Evolutionary conservation across 495 filamentous ascomycete genomes (phyloP).

Genomic region (Aspergillus cristatus): DNA sequence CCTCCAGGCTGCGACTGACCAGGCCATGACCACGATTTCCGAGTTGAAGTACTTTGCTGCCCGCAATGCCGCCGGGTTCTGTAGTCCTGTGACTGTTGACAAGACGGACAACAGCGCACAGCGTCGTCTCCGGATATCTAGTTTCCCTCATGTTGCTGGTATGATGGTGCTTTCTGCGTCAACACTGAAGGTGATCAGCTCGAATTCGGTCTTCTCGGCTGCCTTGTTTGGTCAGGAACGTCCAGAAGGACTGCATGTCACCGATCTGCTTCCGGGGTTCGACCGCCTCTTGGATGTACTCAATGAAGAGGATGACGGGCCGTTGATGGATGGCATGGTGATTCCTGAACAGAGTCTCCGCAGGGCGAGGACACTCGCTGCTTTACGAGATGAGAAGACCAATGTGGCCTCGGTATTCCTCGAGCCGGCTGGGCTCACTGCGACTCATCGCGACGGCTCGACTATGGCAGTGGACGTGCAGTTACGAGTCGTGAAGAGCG

Average conservation of each 20-base stretch:
- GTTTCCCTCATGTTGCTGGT: slow-evolving; percentile 93
- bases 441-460: slow-evolving; percentile 79
- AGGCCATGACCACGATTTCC: slow-evolving; percentile 58
- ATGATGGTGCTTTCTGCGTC: slow-evolving; percentile 82
- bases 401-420: slow-evolving; percentile 65
- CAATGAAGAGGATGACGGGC: slow-evolving; percentile 75
- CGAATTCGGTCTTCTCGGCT: slow-evolving; percentile 87
- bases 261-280: slow-evolving; percentile 76
- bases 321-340: slow-evolving; percentile 85
- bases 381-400: slow-evolving; percentile 68
- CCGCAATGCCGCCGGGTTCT: slow-evolving; percentile 58
- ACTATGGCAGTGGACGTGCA: slow-evolving; percentile 91
- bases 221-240: slow-evolving; percentile 82
- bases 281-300: slow-evolving; percentile 71
- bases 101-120: slow-evolving; percentile 46
- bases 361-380: slow-evolving; percentile 73
- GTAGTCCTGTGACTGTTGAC: slow-evolving; percentile 69
- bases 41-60: slow-evolving; percentile 74
- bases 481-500: slow-evolving; percentile 89
- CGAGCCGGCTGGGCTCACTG: slow-evolving; percentile 70
- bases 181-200: slow-evolving; percentile 72
- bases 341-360: slow-evolving; percentile 94
- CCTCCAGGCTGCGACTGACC: slow-evolving; percentile 51
- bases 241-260: slow-evolving; percentile 71
- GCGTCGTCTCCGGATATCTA: slow-evolving; percentile 68